Conservation (phyloP, 768 basidiomycete genomes). For the Brasilioporus rufonigricans region DNA sequence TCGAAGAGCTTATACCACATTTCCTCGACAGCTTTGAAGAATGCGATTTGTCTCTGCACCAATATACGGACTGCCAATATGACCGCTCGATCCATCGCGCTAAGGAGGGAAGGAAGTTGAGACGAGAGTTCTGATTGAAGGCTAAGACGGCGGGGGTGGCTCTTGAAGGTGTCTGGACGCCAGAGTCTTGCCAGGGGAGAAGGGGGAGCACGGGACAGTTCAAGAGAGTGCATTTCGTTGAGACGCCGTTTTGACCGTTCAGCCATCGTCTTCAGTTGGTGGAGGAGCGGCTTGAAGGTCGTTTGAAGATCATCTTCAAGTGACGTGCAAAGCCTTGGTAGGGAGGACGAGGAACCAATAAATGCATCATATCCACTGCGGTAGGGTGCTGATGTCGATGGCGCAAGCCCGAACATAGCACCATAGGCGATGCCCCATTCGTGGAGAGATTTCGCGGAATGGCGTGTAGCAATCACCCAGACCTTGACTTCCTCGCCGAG, state of each 20-base stretch:
- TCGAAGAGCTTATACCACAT: conserved; percentile 75
- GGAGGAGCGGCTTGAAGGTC: conserved; percentile 51
- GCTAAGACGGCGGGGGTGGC: conserved; percentile 59
- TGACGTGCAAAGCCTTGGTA: conserved; percentile 36
- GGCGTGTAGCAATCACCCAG: conserved; percentile 50
- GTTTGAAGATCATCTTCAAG: conserved; percentile 49
- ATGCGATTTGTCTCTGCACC: conserved; percentile 32
- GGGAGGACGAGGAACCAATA: conserved; percentile 43
- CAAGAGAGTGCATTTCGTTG: conserved; percentile 64
- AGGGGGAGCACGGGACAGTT: conserved; percentile 60
- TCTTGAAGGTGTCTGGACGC: conserved; percentile 45
- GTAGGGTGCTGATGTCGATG: conserved; percentile 24
- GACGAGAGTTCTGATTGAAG: conserved; percentile 62
- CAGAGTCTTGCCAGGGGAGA: conserved; percentile 24
- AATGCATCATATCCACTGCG: conserved; percentile 58
- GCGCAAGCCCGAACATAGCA: conserved; percentile 53
- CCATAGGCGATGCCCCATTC: conserved; percentile 61
- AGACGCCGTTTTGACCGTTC: conserved; percentile 58
- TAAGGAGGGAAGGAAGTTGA: conserved; percentile 64
- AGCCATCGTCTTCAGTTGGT: conserved; percentile 52
- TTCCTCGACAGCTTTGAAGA: conserved; percentile 45
- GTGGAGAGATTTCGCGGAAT: conserved; percentile 46
- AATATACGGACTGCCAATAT: conserved; percentile 45
- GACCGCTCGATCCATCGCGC: conserved; percentile 54
- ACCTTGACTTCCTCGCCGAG: conserved; percentile 54